Evolutionary conservation across 1,284 basidiomycete genomes (phyloP).

Genomic region (Megacollybia platyphylla): DNA sequence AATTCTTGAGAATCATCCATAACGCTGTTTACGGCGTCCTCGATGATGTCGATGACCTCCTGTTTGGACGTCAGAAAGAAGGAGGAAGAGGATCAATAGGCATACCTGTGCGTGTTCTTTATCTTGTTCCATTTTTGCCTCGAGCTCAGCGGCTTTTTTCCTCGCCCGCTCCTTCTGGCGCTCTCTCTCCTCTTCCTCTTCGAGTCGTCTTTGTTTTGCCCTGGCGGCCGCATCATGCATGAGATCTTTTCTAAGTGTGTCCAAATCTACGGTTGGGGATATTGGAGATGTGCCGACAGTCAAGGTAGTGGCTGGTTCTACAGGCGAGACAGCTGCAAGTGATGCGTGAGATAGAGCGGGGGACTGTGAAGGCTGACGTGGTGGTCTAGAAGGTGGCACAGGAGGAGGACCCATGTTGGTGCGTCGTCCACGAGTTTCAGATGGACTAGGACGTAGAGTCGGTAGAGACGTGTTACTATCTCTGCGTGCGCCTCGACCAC

Average conservation of each 20-base stretch:
- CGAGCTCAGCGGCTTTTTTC: slow-evolving; percentile 77
- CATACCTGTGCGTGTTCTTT: slow-evolving; percentile 16
- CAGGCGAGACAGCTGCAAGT: slow-evolving; percentile 12
- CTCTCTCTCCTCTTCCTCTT: slow-evolving; percentile 80
- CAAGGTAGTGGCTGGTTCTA: slow-evolving; percentile 19
- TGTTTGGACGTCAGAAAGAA: slow-evolving; percentile 15
- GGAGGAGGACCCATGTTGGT: slow-evolving; percentile 34
- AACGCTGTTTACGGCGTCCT: slow-evolving; percentile 23
- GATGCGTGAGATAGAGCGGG: slow-evolving; percentile 27
- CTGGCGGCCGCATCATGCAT: slow-evolving; percentile 89
- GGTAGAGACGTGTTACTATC: slow-evolving; percentile 5
- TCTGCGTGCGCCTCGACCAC: slow-evolving; percentile 6
- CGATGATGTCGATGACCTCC: slow-evolving; percentile 28
- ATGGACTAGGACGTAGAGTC: slow-evolving; percentile 8
- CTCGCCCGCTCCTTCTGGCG: slow-evolving; percentile 76
- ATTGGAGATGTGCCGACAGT: slow-evolving; percentile 18
- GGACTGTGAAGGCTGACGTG: slow-evolving; percentile 22
- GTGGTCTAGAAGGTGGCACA: slow-evolving; percentile 22
- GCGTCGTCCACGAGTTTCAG: slow-evolving; percentile 22
- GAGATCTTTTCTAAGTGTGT: slow-evolving; percentile 65
- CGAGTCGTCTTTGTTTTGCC: slow-evolving; percentile 65
- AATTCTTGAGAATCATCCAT: not conserved
- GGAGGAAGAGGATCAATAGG: not conserved
- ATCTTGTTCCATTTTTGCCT: slow-evolving; percentile 43
- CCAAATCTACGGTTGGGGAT: slow-evolving; percentile 38